Evolutionary conservation across 805 yeast species (phyloP), one percentile per base, ranked within the genome.

Genomic region (Huiozyma naganishii): DNA sequence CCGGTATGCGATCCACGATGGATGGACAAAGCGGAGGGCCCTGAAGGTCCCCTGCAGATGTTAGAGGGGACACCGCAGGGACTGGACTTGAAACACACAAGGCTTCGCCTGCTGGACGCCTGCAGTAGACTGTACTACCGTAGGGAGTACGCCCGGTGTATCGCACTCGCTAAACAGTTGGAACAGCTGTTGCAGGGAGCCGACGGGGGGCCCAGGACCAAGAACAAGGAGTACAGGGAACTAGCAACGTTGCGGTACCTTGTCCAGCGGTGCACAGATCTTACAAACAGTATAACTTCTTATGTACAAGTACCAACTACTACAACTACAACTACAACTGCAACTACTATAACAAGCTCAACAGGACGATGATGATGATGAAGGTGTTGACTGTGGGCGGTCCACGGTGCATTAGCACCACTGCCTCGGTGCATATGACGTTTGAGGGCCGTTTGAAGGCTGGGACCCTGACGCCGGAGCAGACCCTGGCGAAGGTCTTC

Each of bases 61-160:
- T 5, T 11, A 2, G 33, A 8, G n/a, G 11, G 9, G 33, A 30
- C 33, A 8, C 33, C 33, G 33, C 33, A 30, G 33, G 9, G 33
- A 30, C 41, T 59, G 1, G 55, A 64, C 7, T 55, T 66, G 12
- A 84, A 83, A 50, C 68, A 76, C 2, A 78, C 74, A 41, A 65
- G 86, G 41, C 77, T 72, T 11, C 66, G 66, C 38, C 54, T 82
- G 29, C 68, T 79, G 39, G 76, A 77, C 46, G 76, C 79, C 7
- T 71, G 83, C 30, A 88, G 84, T 49, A 64, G 78, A 47, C 70
- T 78, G 2, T 86, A 80, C 55, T 87, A 66, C 55, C 52, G 65
- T 40, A 66, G 74, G 40, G 62, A 77, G 33, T 86, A 77, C 52
- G 33, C 45, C 0, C 62, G 64, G 41, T 83, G 92, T 45, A 57